phyloP scores from a whole-genome alignment of 441 rosid species.

The Theobroma grandiflorum region DNA sequence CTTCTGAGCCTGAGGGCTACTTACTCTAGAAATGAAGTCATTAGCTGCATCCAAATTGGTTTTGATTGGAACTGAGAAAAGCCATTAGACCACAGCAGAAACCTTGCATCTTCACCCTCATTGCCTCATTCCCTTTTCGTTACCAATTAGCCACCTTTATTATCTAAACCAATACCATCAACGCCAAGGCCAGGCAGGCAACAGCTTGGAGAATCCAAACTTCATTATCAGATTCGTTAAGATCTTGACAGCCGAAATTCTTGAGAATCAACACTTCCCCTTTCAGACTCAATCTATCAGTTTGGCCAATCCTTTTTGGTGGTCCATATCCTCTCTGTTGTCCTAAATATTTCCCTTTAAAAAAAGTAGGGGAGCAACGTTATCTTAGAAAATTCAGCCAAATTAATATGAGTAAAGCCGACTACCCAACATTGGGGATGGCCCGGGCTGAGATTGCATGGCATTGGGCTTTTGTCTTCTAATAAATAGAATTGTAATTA shows the following conservation, averaged over 20 bases:
- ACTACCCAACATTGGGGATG: too few species aligned
- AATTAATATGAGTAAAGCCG: not conserved
- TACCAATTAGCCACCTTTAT: not conserved
- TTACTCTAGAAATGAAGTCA: constrained; percentile 43
- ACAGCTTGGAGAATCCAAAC: not conserved
- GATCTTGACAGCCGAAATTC: not conserved
- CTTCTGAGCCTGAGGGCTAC: constrained; percentile 21
- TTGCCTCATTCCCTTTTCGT: not conserved
- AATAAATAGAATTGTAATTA: not conserved
- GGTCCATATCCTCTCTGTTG: too few species aligned
- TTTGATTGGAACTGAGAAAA: not conserved
- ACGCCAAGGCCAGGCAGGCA: not conserved
- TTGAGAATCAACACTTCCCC: not conserved
- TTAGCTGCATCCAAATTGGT: constrained; percentile 45
- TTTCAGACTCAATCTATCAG: not conserved
- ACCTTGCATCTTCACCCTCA: not conserved
- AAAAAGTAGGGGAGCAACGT: too few species aligned
- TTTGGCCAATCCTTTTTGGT: not conserved
- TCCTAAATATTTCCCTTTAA: too few species aligned
- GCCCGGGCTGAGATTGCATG: not conserved
- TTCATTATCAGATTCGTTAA: not conserved
- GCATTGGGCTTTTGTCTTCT: not conserved
- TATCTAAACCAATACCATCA: not conserved
- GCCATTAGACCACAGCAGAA: not conserved
- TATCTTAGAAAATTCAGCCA: not conserved